Evolutionary conservation across 2,329 filamentous ascomycete genomes (phyloP).

Genomic region (Pseudonectria foliicola): DNA sequence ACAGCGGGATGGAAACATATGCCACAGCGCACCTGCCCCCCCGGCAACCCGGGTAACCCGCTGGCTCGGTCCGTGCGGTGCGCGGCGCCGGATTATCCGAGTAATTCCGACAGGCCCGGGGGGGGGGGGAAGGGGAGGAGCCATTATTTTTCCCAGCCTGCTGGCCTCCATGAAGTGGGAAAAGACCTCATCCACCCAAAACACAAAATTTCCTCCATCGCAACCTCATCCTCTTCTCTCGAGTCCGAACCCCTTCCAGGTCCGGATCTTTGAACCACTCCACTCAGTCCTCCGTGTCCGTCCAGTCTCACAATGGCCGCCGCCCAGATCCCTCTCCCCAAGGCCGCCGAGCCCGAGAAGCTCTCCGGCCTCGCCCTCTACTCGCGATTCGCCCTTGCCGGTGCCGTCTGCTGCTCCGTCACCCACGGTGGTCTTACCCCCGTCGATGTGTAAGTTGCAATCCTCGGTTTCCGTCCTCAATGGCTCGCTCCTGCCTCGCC

Average conservation of each 20-base stretch:
- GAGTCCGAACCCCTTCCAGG: slow-evolving; percentile 5
- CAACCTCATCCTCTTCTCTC: slow-evolving; percentile 7
- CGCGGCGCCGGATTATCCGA: slow-evolving; percentile 24
- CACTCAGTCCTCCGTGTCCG: slow-evolving; percentile 27
- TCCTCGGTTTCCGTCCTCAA: slow-evolving; percentile 7
- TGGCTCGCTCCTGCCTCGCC: slow-evolving; percentile 8
- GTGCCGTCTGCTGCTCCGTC: slow-evolving; percentile 95
- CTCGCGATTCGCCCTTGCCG: slow-evolving; percentile 93
- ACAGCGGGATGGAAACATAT: no score
- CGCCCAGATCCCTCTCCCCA: slow-evolving; percentile 35
- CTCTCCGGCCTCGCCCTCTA: slow-evolving; percentile 63
- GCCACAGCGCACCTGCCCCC: no score
- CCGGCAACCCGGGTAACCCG: no score
- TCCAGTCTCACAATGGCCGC: slow-evolving; percentile 35
- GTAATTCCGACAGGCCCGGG: slow-evolving; percentile 19
- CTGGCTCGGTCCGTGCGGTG: slow-evolving; percentile 22
- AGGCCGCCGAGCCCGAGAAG: slow-evolving; percentile 34
- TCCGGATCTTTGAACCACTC: slow-evolving; percentile 12
- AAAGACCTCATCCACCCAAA: slow-evolving; percentile 21
- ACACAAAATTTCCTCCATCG: slow-evolving; percentile 15
- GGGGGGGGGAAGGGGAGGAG: slow-evolving; percentile 12
- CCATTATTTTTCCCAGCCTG: slow-evolving; percentile 16
- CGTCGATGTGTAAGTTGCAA: slow-evolving; percentile 88
- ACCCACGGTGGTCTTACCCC: slow-evolving; percentile 96
- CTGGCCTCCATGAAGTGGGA: slow-evolving; percentile 11